Evolutionary conservation across 202 grass and related monocot genomes (phyloP).

Genomic region (Digitaria exilis): DNA sequence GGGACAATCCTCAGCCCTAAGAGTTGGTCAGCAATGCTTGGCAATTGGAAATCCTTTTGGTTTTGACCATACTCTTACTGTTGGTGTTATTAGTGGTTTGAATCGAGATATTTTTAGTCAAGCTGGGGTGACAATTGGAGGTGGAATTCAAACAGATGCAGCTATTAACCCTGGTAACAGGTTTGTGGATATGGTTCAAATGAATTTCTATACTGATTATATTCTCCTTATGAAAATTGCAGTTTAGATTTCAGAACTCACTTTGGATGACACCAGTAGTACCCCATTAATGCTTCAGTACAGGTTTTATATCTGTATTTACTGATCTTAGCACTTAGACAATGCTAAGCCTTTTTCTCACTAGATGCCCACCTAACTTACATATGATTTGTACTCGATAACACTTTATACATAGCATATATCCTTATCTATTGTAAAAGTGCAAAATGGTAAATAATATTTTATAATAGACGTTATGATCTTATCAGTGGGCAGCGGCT

Average conservation of each 20-base stretch:
- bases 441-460: constrained; percentile 4
- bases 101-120: constrained; percentile 97
- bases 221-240: not conserved
- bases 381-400: constrained; percentile 25
- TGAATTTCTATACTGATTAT: not conserved
- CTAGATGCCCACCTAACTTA: constrained; percentile 7
- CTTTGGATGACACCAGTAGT: constrained; percentile 10
- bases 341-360: not conserved
- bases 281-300: not conserved
- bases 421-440: not conserved
- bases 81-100: constrained; percentile 93
- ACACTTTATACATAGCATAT: not conserved
- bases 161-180: constrained; percentile 98
- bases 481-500: too few species aligned
- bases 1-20: constrained; percentile 76
- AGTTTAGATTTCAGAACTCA: constrained; percentile 11
- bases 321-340: not conserved
- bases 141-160: constrained; percentile 96
- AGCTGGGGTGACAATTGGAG: constrained; percentile 93
- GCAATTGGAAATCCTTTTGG: constrained; percentile 98
- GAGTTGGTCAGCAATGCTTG: constrained; percentile 97
- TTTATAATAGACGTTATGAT: not conserved
- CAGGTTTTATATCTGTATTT: constrained; percentile 29
- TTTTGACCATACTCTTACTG: constrained; percentile 93
- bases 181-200: constrained; percentile 44